Percentiles rank a stretch among this genome's conserved stretches.
Evolutionary conservation across 2,329 filamentous ascomycete genomes (phyloP).

Genomic region (Fusarium tupiense): DNA sequence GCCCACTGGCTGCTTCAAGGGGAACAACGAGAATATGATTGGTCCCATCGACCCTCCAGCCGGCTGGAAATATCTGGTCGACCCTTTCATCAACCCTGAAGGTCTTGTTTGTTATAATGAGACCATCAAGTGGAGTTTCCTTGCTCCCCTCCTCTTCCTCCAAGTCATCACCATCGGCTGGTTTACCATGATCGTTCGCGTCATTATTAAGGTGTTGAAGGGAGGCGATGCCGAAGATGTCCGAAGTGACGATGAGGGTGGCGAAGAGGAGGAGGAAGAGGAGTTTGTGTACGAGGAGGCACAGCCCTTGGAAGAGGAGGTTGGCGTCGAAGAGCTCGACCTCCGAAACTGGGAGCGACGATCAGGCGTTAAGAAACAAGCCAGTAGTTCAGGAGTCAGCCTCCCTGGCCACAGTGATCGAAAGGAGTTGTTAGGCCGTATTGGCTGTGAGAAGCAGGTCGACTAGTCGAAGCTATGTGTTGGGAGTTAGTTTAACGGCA

Average conservation of each 20-base stretch:
- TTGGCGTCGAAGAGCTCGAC: conserved; percentile 76
- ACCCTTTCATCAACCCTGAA: conserved; percentile 76
- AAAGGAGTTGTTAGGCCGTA: conserved; percentile 83
- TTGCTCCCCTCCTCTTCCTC: conserved; percentile 78
- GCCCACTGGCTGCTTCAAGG: conserved; percentile 76
- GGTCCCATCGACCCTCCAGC: conserved; percentile 63
- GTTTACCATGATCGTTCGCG: conserved; percentile 88
- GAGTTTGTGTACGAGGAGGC: conserved; percentile 65
- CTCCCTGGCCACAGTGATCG: conserved; percentile 77
- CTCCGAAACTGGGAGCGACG: conserved; percentile 71
- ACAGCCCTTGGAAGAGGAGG: conserved; percentile 74
- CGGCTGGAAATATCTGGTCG: conserved; percentile 70
- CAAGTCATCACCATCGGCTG: conserved; percentile 85
- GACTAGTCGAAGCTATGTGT: conserved; percentile 48
- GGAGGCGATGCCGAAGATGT: conserved; percentile 85
- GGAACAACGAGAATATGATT: conserved; percentile 62
- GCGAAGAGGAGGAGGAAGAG: conserved; percentile 69
- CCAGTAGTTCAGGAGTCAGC: conserved; percentile 68
- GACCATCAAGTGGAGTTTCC: conserved; percentile 78
- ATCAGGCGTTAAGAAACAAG: conserved; percentile 63
- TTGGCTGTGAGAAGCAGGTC: conserved; percentile 83
- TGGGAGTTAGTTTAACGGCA: conserved; percentile 38
- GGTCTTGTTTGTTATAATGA: conserved; percentile 84
- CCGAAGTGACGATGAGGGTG: conserved; percentile 80
- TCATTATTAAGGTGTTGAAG: conserved; percentile 81